These are phyloP conservation scores for Beauveria sp. DNA, from an alignment of 2,329 filamentous ascomycete genomes.

Conservation along the genomic window DNA sequence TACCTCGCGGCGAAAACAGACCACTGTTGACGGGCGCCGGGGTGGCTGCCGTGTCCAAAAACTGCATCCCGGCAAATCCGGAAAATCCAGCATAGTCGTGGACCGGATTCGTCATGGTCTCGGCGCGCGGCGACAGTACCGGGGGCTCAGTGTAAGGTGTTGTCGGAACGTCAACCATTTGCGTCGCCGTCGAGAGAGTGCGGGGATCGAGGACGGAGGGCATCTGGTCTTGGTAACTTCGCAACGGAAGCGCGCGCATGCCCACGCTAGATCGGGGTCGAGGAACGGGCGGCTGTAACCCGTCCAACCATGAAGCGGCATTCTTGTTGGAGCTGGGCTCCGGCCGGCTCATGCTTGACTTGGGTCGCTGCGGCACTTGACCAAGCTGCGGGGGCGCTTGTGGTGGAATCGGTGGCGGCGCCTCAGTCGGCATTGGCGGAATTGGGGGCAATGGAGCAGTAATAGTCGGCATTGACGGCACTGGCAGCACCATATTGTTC, in stretches of 20 bases:
- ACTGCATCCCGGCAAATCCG: slow-evolving; percentile 36
- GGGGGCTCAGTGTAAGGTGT: slow-evolving; percentile 39
- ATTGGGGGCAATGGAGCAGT: background rate
- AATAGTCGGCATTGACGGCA: background rate
- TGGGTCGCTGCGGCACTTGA: slow-evolving; percentile 27
- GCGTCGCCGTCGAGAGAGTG: background rate
- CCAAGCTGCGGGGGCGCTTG: slow-evolving; percentile 14
- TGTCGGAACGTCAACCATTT: background rate
- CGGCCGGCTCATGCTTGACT: slow-evolving; percentile 22
- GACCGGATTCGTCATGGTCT: slow-evolving; percentile 65
- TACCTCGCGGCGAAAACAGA: slow-evolving; percentile 45
- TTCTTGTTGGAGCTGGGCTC: background rate
- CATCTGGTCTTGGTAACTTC: slow-evolving; percentile 7
- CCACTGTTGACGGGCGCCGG: slow-evolving; percentile 33
- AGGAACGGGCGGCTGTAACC: background rate
- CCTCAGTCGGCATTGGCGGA: slow-evolving; percentile 11
- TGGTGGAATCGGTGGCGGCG: slow-evolving; percentile 13
- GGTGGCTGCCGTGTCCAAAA: slow-evolving; percentile 45
- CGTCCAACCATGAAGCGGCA: background rate
- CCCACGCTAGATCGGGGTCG: slow-evolving; percentile 9
- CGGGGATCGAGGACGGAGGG: background rate
- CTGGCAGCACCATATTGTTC: background rate
- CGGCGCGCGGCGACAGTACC: slow-evolving; percentile 62
- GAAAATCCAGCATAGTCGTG: slow-evolving; percentile 27
- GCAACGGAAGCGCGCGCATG: slow-evolving; percentile 6